Evolutionary conservation across 257 asterid species (phyloP).

Genomic region (Scutellaria galericulata): DNA sequence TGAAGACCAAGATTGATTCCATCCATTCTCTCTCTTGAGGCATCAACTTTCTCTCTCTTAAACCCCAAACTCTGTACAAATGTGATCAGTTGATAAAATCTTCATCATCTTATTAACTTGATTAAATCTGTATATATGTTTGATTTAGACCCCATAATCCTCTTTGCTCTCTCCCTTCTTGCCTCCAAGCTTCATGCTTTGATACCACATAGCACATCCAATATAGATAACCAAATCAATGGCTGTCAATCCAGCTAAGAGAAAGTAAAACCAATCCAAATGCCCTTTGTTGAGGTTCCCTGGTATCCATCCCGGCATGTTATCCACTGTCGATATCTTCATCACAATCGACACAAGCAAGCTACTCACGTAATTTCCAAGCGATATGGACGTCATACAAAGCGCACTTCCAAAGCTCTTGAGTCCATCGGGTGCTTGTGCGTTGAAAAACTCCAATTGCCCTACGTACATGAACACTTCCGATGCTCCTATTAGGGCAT

Average conservation of each 20-base stretch:
- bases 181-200: conserved; percentile 56
- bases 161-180: conserved; percentile 39
- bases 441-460: conserved; percentile 88
- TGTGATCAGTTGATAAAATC: conserved; percentile 14
- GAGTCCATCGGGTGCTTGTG: conserved; percentile 86
- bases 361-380: conserved; percentile 89
- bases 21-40: too few species aligned
- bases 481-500: conserved; percentile 82
- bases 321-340: conserved; percentile 70
- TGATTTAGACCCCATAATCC: conserved; percentile 44
- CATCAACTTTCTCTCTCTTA: too few species aligned
- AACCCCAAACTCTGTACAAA: too few species aligned
- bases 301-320: conserved; percentile 95
- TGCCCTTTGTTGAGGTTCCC: conserved; percentile 85
- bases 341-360: conserved; percentile 77
- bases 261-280: conserved; percentile 77
- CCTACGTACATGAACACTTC: conserved; percentile 97
- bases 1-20: too few species aligned
- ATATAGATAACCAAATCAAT: conserved; percentile 64
- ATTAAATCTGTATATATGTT: not conserved
- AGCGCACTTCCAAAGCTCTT: conserved; percentile 97
- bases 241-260: conserved; percentile 77
- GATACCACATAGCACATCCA: conserved; percentile 74
- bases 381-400: conserved; percentile 91
- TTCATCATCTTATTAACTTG: conserved; percentile 29